These are phyloP conservation scores for Colletotrichum chrysophilum DNA, from an alignment of 2,329 filamentous ascomycete genomes.

Conservation along the genomic window DNA sequence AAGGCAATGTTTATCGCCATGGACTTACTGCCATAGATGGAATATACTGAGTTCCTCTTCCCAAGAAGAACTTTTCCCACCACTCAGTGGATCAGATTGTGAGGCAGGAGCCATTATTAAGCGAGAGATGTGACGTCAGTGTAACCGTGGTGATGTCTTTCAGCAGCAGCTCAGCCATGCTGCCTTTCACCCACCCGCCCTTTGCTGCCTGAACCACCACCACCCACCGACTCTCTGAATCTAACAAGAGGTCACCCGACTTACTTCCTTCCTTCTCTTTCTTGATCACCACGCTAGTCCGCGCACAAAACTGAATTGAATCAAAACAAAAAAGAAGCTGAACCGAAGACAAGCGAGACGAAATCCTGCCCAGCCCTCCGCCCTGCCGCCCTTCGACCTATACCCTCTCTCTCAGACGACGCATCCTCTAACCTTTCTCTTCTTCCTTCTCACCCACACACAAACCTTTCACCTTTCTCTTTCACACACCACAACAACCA, in stretches of 20 bases:
- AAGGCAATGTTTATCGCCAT: background rate
- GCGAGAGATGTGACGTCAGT: background rate
- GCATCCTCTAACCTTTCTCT: background rate
- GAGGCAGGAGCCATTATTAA: background rate
- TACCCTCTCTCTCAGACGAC: background rate
- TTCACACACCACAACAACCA: background rate
- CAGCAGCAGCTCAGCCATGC: background rate
- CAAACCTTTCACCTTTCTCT: background rate
- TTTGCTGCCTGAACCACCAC: background rate
- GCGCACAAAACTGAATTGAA: background rate
- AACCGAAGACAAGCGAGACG: background rate
- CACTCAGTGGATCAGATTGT: background rate
- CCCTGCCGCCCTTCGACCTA: background rate
- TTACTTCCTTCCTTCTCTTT: background rate
- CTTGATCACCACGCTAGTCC: background rate
- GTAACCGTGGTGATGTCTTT: background rate
- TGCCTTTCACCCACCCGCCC: background rate
- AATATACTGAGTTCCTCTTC: background rate
- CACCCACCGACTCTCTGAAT: background rate
- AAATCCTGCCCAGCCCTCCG: background rate
- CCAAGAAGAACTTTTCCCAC: background rate
- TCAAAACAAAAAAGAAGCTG: background rate
- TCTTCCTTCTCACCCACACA: background rate
- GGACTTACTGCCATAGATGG: background rate
- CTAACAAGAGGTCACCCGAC: background rate